These are phyloP conservation scores for Solanum stenotomum DNA, from an alignment of 257 asterid species.

Conservation along the genomic window DNA sequence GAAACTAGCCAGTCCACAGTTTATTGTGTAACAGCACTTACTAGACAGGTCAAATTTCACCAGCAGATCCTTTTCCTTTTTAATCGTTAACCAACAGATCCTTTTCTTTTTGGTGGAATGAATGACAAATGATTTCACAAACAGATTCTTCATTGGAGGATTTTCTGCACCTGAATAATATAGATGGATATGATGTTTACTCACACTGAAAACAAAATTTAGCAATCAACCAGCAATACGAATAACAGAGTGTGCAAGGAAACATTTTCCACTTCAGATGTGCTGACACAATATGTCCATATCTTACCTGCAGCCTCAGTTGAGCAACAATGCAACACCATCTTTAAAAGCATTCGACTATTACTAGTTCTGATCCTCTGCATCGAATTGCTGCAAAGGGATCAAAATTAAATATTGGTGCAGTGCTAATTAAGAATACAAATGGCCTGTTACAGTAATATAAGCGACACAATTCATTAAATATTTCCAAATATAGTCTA, in stretches of 20 bases:
- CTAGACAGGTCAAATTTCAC: neutral
- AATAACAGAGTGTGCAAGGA: neutral
- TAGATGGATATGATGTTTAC: neutral
- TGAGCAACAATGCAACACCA: neutral
- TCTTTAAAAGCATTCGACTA: neutral
- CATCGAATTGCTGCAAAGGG: neutral
- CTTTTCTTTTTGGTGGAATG: neutral
- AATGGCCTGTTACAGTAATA: neutral
- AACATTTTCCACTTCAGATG: neutral
- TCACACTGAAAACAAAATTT: neutral
- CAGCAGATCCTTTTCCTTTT: neutral
- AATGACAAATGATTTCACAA: neutral
- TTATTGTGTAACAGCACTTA: neutral
- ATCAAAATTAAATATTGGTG: neutral
- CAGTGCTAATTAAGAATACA: neutral
- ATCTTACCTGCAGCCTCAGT: neutral
- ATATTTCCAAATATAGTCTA: neutral
- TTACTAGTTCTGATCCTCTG: neutral
- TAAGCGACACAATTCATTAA: neutral
- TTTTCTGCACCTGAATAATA: neutral
- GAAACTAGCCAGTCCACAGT: neutral
- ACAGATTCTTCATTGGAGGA: neutral
- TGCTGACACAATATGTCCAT: neutral
- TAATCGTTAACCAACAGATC: neutral
- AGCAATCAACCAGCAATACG: neutral